A percentile compares a stretch with the other conserved stretches of the same genome.
These are phyloP conservation scores for Diplodia sapinea DNA, from an alignment of 2,329 filamentous ascomycete genomes.

Conservation along the genomic window DNA sequence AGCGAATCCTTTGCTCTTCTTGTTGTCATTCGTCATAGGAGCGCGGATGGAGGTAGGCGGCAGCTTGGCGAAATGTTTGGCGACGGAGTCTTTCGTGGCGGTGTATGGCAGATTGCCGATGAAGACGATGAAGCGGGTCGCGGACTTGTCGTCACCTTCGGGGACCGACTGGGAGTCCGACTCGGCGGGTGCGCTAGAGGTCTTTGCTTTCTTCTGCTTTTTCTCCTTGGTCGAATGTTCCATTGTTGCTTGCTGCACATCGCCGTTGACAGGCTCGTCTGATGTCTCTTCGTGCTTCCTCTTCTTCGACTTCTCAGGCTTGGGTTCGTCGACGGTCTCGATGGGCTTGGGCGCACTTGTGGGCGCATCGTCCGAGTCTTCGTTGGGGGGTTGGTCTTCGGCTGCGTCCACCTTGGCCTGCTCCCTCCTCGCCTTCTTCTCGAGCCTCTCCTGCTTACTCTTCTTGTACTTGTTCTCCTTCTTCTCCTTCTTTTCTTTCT, in stretches of 20 bases:
- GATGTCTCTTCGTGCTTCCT: constrained; percentile 32
- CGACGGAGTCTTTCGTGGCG: constrained; percentile 72
- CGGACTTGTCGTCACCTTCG: constrained; percentile 40
- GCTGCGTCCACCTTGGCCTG: background rate
- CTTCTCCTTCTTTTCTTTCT: constrained; percentile 43
- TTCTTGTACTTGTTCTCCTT: constrained; percentile 45
- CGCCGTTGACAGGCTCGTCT: constrained; percentile 18
- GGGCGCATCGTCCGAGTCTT: background rate
- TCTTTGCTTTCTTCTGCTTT: constrained; percentile 37
- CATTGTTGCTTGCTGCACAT: constrained; percentile 30
- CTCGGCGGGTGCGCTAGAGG: constrained; percentile 32
- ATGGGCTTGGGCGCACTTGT: background rate
- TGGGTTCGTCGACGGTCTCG: background rate
- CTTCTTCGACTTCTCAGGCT: constrained; percentile 33
- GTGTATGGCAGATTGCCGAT: constrained; percentile 90
- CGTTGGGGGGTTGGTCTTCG: background rate
- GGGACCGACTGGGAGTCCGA: constrained; percentile 35
- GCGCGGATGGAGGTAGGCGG: constrained; percentile 70
- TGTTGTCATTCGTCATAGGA: constrained; percentile 46
- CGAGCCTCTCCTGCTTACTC: constrained; percentile 28
- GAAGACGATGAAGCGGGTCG: constrained; percentile 75
- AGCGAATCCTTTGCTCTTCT: constrained; percentile 48
- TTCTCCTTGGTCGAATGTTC: constrained; percentile 34
- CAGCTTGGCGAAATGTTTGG: constrained; percentile 78
- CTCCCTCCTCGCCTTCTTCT: constrained; percentile 8